Base-by-base conservation (phyloP, 2,329 filamentous ascomycete genomes). In the Fusarium metavorans region DNA sequence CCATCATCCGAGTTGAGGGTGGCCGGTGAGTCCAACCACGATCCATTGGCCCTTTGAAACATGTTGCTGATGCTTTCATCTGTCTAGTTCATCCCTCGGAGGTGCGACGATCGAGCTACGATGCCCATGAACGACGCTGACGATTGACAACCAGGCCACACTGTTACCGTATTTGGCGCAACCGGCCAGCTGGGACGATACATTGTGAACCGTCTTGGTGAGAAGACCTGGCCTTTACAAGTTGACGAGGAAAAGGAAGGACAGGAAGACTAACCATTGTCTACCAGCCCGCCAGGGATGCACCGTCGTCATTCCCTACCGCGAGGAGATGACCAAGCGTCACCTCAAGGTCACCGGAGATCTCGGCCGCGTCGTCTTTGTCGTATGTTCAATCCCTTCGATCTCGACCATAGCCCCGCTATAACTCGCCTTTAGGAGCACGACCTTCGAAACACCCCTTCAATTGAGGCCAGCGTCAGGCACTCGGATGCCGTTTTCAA, bases 401-500 rank as follows among this genome's bases (percentile, higher is more conserved):
- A 57, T 48, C 13, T 27, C 3, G 2, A 18, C 20, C 25, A 32
- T 41, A 65, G 58, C 16, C 10, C 57, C 70, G n/a, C 57, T 77
- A 70, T 72, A 77, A 75, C 68, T 63, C 39, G 60, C 52, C 34
- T 25, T 30, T 72, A 95, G 94, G 97, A 99, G 90, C 97, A 94
- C 84, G 97, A 99, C 81, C 89, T 99, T 71, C 92, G 92, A 81
- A 99, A 99, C 85, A 98, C 95, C 48, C 89, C 93, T 77, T 98
- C 96, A 34, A 97, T 99, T 79, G 97, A 99, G 83, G 95, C 98
- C 85, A 97, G 94, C 80, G 95, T 99, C 63, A 91, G 97, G 80
- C 97, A 99, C 84, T 98, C 96, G 48, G 97, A 99, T 82, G 93
- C 98, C 73, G 97, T 99, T 75, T 98, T 97, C 88, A 99, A 99